Evolutionary conservation across 140 eudicot species (phyloP), one percentile per base, ranked within the genome.

Genomic region (Flaveria floridana): DNA sequence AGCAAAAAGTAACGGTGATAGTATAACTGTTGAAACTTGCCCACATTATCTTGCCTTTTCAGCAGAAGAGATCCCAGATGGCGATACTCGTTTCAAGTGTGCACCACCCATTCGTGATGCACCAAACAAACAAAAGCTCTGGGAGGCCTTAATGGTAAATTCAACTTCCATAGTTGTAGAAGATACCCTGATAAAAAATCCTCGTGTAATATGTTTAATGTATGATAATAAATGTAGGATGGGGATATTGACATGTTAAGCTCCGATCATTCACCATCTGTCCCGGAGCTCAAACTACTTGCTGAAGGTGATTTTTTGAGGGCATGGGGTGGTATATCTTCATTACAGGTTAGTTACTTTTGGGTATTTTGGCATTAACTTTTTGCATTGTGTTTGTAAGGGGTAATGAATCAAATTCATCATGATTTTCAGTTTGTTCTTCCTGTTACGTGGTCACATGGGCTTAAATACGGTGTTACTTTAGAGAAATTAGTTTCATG

Each of bases 251-350:
- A 95, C 79, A 84, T 95, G 95, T 70, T 95, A 79, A 95, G 99
- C 80, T 95, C 99, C 13, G 99, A 91, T 81, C 97, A 95, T 81
- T 95, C 99, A 28, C 99, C 99, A 26, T 74, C 97, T 18, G 95
- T 23, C 39, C 99, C 99, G 61, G 92, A 88, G 79, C 95, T 95
- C 67, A 95, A 95, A 69, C 95, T 87, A 77, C 84, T 91, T 68
- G 72, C 79, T 10, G 90, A 86, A 34, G 99, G 97, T 10, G 94
- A 95, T 67, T 95, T 95, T 76, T 84, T 95, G 74, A 85, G 83
- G 82, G 99, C 97, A 37, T 95, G 97, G 99, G 99, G 99, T 77
- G 99, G 99, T 53, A 87, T 95, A 85, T 91, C 99, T 65, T 88
- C 97, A 71, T 76, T 94, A 84, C 97, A 93, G 96, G 98, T 92